A percentile compares a stretch with the other conserved stretches of the same genome.
These are phyloP conservation scores for Curvularia eragrostidis DNA, from an alignment of 2,329 filamentous ascomycete genomes.

Conservation along the genomic window DNA sequence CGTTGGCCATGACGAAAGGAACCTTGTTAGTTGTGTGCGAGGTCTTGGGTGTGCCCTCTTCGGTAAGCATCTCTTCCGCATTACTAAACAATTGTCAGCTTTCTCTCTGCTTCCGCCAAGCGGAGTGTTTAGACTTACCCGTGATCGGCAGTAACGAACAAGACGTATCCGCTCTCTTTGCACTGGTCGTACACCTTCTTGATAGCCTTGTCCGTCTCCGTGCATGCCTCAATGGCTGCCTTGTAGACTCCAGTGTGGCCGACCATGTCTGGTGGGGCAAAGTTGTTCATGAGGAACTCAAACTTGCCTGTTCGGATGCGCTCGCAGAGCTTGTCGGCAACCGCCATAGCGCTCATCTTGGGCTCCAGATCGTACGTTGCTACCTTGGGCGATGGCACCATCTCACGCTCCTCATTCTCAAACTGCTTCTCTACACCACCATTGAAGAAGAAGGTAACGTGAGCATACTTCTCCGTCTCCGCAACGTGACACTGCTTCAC, in stretches of 20 bases:
- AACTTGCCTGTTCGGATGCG: constrained; percentile 84
- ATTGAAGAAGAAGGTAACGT: constrained; percentile 99
- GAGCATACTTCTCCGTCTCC: constrained; percentile 99
- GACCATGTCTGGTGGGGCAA: constrained; percentile 98
- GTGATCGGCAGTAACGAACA: constrained; percentile 96
- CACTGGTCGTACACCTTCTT: constrained; percentile 90
- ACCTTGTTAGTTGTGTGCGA: constrained; percentile 98
- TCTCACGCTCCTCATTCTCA: constrained; percentile 86
- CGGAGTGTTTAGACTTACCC: constrained; percentile 61
- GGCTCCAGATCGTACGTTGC: constrained; percentile 94
- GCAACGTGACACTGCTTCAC: constrained; percentile 95
- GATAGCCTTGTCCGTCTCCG: constrained; percentile 92
- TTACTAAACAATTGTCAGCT: constrained; percentile 62
- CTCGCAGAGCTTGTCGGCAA: constrained; percentile 89
- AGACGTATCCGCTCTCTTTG: constrained; percentile 89
- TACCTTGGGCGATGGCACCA: constrained; percentile 94
- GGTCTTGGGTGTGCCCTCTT: constrained; percentile 95
- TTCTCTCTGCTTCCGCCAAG: constrained; percentile 1
- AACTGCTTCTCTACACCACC: constrained; percentile 97
- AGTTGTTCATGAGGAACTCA: constrained; percentile 99
- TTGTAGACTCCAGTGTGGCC: constrained; percentile 98
- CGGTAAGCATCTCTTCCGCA: constrained; percentile 98
- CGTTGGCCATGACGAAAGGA: constrained; percentile 97
- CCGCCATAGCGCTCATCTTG: constrained; percentile 91
- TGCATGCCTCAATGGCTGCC: constrained; percentile 83